phyloP scores from a whole-genome alignment of 2,329 filamentous ascomycete genomes.

The Penicillium sp. region DNA sequence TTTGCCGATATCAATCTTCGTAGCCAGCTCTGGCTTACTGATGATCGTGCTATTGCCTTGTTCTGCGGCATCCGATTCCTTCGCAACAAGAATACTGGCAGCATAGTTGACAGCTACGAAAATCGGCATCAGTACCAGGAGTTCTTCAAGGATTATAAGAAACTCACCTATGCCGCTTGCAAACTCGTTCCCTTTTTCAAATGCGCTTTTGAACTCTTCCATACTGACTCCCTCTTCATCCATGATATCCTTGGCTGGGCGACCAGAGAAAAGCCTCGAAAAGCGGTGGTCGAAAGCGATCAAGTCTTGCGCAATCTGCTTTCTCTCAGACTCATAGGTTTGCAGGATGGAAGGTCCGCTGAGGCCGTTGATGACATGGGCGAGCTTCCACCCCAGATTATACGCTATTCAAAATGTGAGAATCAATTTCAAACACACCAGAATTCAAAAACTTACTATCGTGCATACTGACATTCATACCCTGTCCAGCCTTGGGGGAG shows the following conservation, averaged over 20 bases:
- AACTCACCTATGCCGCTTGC: conserved; percentile 44
- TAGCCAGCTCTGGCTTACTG: conserved; percentile 17
- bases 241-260: conserved; percentile 52
- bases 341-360: conserved; percentile 38
- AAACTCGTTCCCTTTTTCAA: conserved; percentile 53
- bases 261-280: conserved; percentile 48
- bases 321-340: conserved; percentile 49
- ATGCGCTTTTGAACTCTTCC: conserved; percentile 54
- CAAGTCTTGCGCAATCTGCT: conserved; percentile 55
- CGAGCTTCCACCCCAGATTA: conserved; percentile 53
- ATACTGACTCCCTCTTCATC: conserved; percentile 55
- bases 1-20: conserved; percentile 28
- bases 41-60: conserved; percentile 12
- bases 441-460: conserved; percentile 36
- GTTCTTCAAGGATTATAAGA: not conserved
- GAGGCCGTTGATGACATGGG: conserved; percentile 40
- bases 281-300: conserved; percentile 57
- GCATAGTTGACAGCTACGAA: conserved; percentile 48
- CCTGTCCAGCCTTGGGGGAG: conserved; percentile 41
- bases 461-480: conserved; percentile 66
- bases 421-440: no score
- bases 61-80: conserved; percentile 40
- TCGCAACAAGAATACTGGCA: conserved; percentile 49
- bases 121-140: not conserved
- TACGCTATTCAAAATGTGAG: conserved; percentile 29